phyloP scores from a whole-genome alignment of 2,329 filamentous ascomycete genomes.

The Fusarium sororula region DNA sequence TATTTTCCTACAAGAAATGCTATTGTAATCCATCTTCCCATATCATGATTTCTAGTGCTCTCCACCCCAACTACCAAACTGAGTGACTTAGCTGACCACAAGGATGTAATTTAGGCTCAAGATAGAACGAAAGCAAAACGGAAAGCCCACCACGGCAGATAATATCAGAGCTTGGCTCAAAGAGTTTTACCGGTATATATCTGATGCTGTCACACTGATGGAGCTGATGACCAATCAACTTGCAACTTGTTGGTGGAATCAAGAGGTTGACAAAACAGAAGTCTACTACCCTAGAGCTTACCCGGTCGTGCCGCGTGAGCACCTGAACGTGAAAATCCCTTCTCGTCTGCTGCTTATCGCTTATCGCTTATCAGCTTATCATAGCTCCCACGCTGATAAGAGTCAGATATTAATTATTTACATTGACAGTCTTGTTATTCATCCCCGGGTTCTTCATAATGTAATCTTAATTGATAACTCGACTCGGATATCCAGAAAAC shows the following conservation, averaged over 20 bases:
- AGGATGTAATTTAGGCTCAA: no score
- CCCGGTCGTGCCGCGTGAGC: not conserved
- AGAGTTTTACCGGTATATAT: no score
- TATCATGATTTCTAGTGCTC: fast-evolving
- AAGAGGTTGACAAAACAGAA: not conserved
- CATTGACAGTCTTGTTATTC: not conserved
- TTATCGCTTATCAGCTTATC: not conserved
- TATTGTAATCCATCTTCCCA: fast-evolving
- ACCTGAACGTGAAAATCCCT: no score
- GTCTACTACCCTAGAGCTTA: not conserved
- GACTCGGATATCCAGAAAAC: not conserved
- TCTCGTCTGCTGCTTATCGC: no score
- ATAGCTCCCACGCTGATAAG: fast-evolving
- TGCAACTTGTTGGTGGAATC: not conserved
- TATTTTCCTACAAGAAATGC: not conserved
- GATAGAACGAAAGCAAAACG: not conserved
- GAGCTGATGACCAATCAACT: not conserved
- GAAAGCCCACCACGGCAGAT: not conserved
- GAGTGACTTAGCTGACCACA: fast-evolving
- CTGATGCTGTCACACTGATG: not conserved
- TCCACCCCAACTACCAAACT: fast-evolving
- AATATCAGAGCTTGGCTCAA: not conserved
- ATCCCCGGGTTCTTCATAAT: not conserved
- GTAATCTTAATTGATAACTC: no score
- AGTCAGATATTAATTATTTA: not conserved